Evolutionary conservation across 2,329 filamentous ascomycete genomes (phyloP), one percentile per base, ranked within the genome.

Genomic region (Alternaria arborescens): DNA sequence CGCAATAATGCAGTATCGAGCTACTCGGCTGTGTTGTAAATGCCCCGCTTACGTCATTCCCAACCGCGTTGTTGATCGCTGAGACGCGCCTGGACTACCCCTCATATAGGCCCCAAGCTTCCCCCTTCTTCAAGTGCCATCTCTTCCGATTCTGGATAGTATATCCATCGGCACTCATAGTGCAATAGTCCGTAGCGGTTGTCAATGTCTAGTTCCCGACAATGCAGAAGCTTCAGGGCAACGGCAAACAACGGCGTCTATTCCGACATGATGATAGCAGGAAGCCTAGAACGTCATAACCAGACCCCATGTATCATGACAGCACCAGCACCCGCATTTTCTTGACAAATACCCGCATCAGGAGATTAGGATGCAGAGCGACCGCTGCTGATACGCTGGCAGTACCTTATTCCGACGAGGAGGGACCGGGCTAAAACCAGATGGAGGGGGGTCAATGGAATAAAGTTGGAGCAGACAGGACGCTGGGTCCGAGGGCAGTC

Each of bases 321-420:
- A 30, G 32, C 48, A n/a, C 48, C 22, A 41, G 32, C 46, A 38
- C 26, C 24, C 26, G 34, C 36, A 41, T 18, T 16, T 24, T 18
- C 20, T 50, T 56, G 54, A 56, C 54, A 56, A 56, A 56, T 56
- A 56, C 54, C 36, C 24, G 36, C 42, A 47, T 55, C 32, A 5
- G 42, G 52, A 26, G 36, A 40, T 55, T n/a, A 3, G 42, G 52
- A 36, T 46, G 32, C 12, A 46, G 10, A 36, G n/a, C 22, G 38
- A 8, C 32, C 26, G 28, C 52, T 40, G 32, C 52, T 50, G 57
- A 55, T 55, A 55, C 57, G 52, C 44, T 59, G 55, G 48, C 8
- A 7, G 20, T n/a, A 30, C 38, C 46, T 30, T 24, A n/a, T 36
- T 20, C 46, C 32, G 20, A 38, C 11, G 20, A 36, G 12, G 20